These are phyloP conservation scores for Arthrobotrys iridis DNA, from an alignment of 2,329 filamentous ascomycete species.

Conservation along the genomic window DNA sequence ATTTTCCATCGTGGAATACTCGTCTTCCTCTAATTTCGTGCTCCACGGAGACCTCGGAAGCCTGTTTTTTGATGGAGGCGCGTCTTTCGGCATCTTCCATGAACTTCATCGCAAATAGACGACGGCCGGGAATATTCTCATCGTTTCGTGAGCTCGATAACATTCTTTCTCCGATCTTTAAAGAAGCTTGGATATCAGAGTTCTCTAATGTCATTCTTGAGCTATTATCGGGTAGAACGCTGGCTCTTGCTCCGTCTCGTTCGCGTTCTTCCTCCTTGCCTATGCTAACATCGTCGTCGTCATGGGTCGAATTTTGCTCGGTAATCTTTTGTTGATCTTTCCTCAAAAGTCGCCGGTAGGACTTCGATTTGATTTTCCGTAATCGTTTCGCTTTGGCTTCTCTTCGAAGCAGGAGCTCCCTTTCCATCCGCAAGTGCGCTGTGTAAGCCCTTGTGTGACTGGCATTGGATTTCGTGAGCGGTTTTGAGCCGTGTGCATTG, in stretches of 20 bases:
- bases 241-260: background rate
- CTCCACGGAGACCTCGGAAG: conserved; percentile 59
- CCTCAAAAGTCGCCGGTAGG: conserved; percentile 89
- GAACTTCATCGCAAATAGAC: conserved; percentile 86
- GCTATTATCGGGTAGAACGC: background rate
- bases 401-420: conserved; percentile 88
- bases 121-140: conserved; percentile 65
- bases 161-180: background rate
- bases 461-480: conserved; percentile 74
- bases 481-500: conserved; percentile 70
- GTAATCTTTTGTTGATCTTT: conserved; percentile 72
- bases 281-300: background rate
- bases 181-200: background rate
- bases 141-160: conserved; percentile 70
- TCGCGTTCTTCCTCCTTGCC: background rate
- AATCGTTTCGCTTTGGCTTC: conserved; percentile 88
- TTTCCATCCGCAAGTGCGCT: conserved; percentile 77
- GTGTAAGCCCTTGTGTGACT: background rate
- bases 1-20: conserved; percentile 63
- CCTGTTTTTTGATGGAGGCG: conserved; percentile 65
- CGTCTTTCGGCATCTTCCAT: conserved; percentile 82
- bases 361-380: conserved; percentile 99
- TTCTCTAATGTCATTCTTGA: too few species aligned
- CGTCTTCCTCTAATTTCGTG: conserved; percentile 61
- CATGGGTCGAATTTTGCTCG: background rate